Evolutionary conservation across 768 basidiomycete species (phyloP).

Genomic region (Paxillus involutus): DNA sequence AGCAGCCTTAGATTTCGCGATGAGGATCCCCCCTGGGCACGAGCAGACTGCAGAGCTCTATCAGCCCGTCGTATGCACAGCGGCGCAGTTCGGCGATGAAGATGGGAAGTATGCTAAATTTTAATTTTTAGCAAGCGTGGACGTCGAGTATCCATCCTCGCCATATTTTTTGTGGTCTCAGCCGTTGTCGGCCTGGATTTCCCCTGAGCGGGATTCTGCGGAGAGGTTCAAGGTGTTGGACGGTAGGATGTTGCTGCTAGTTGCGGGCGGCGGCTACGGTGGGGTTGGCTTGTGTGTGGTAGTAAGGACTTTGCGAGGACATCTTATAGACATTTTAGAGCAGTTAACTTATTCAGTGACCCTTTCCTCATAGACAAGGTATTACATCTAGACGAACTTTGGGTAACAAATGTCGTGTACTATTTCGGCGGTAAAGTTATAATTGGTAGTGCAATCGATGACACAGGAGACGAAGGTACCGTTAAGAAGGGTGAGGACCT

Average conservation of each 20-base stretch:
- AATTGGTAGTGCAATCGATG: too few relatives aligned
- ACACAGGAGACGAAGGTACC: too few relatives aligned
- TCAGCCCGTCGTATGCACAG: slow-evolving; percentile 58
- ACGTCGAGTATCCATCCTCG: slow-evolving; percentile 41
- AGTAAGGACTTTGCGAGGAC: neutral
- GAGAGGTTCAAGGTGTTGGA: too few relatives aligned
- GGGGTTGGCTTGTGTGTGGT: neutral
- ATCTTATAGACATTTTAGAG: too few relatives aligned
- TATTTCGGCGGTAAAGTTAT: too few relatives aligned
- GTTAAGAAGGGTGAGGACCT: too few relatives aligned
- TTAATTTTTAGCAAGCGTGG: slow-evolving; percentile 36
- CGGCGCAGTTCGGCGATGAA: slow-evolving; percentile 59
- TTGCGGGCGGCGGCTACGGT: neutral
- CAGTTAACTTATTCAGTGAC: too few relatives aligned
- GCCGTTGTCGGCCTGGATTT: slow-evolving; percentile 37
- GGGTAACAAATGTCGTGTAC: too few relatives aligned
- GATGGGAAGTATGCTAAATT: slow-evolving; percentile 53
- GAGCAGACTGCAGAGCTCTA: slow-evolving; percentile 48
- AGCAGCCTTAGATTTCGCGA: slow-evolving; percentile 56
- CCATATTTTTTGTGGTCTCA: slow-evolving; percentile 57
- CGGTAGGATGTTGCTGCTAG: neutral
- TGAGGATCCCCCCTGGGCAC: slow-evolving; percentile 37
- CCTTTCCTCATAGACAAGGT: too few relatives aligned
- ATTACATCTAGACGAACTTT: too few relatives aligned
- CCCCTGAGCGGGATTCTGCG: slow-evolving; percentile 3